Percentiles rank a stretch among this genome's conserved stretches.
phyloP scores from a whole-genome alignment of 164 flowering plant genomes.

The Protea cynaroides region DNA sequence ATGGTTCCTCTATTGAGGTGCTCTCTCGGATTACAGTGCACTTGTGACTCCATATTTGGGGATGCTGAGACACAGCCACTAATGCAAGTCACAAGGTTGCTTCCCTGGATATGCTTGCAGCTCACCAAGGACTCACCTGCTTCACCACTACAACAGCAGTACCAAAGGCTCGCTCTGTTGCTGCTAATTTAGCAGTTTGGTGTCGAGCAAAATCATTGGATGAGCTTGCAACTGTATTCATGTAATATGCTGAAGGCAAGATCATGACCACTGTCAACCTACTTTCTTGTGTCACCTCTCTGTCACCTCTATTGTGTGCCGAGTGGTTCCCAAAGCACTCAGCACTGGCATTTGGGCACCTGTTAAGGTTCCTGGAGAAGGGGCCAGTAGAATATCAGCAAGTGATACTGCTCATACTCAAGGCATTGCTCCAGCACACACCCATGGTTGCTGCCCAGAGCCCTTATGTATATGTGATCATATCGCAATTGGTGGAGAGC shows the following conservation, averaged over 20 bases:
- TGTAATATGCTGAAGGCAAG: constrained; percentile 74
- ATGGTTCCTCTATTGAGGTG: constrained; percentile 80
- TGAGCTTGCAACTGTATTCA: constrained; percentile 69
- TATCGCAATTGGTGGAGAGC: constrained; percentile 95
- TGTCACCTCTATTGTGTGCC: constrained; percentile 76
- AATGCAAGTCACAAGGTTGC: constrained; percentile 91
- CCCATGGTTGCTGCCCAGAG: constrained; percentile 98
- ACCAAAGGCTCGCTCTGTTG: constrained; percentile 87
- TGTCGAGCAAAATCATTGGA: constrained; percentile 79
- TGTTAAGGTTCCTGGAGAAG: constrained; percentile 77
- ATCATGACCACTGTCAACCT: constrained; percentile 59
- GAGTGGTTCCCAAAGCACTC: constrained; percentile 99
- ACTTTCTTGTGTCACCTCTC: constrained; percentile 83
- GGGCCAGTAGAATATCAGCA: constrained; percentile 95
- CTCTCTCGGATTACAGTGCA: constrained; percentile 82
- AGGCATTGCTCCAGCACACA: constrained; percentile 95
- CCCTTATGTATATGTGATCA: constrained; percentile 95
- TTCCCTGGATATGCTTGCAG: constrained; percentile 98
- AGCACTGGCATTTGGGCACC: constrained; percentile 90
- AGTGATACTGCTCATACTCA: constrained; percentile 83
- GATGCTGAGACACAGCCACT: constrained; percentile 81
- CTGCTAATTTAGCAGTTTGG: constrained; percentile 75
- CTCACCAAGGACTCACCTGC: constrained; percentile 58
- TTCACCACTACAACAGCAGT: constrained; percentile 65
- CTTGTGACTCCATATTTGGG: constrained; percentile 95